phyloP scores from a whole-genome alignment of 371 early-diverging fungal species.

The Chytridium lagenaria region DNA sequence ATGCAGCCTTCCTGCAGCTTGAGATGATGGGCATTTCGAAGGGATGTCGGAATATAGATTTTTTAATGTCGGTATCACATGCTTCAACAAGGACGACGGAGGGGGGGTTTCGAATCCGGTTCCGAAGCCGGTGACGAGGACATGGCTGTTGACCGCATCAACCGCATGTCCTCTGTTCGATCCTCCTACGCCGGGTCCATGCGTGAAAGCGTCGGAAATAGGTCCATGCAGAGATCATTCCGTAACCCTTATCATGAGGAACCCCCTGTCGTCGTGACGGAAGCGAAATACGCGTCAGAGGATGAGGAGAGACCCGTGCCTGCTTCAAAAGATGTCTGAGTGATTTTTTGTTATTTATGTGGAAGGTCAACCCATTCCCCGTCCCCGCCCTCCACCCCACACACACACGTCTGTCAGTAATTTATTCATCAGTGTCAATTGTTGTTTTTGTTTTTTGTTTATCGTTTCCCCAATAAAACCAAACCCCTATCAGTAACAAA shows the following conservation, averaged over 20 bases:
- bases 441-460: neutral
- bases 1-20: too few relatives aligned
- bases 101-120: constrained; percentile 26
- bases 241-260: constrained; percentile 10
- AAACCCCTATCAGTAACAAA: neutral
- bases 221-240: constrained; percentile 1
- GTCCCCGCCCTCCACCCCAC: too few relatives aligned
- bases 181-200: constrained; percentile 2
- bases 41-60: too few relatives aligned
- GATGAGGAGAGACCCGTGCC: neutral
- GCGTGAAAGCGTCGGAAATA: neutral
- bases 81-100: too few relatives aligned
- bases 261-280: neutral
- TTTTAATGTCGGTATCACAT: too few relatives aligned
- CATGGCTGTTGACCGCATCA: constrained; percentile 30
- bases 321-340: neutral
- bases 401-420: too few relatives aligned
- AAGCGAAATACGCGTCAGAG: neutral
- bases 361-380: too few relatives aligned
- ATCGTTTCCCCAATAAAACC: too few relatives aligned
- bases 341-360: too few relatives aligned
- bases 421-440: neutral
- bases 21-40: too few relatives aligned
- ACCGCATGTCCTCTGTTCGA: constrained; percentile 19
- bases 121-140: constrained; percentile 22